A percentile compares a stretch with the other conserved stretches of the same genome.
These are phyloP conservation scores for Baorangia bicolor DNA, from an alignment of 768 basidiomycete genomes.

Conservation along the genomic window DNA sequence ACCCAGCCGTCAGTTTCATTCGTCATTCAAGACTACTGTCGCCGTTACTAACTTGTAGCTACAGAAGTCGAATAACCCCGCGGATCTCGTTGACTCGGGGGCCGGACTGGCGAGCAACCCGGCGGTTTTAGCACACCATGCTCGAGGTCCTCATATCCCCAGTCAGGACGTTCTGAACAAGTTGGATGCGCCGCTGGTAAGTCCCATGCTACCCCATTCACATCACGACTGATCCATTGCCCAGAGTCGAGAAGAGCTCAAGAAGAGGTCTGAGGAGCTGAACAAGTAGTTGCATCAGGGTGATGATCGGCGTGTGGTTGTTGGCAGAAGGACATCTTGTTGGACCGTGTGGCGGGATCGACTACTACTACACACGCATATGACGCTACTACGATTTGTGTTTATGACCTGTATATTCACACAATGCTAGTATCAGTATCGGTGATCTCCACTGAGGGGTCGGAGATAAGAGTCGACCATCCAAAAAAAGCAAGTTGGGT, in stretches of 20 bases:
- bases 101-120: conserved; percentile 41
- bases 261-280: conserved; percentile 44
- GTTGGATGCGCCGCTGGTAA: conserved; percentile 48
- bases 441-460: too few species aligned
- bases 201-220: conserved; percentile 1
- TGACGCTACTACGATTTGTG: not conserved
- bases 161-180: conserved; percentile 42
- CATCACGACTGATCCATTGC: not conserved
- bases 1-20: conserved; percentile 51
- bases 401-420: not conserved
- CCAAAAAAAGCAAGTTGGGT: not conserved
- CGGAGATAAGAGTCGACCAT: not conserved
- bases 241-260: conserved; percentile 54
- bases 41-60: not conserved
- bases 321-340: not conserved
- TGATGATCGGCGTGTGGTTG: too few species aligned
- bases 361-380: not conserved
- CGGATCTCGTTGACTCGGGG: conserved; percentile 42
- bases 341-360: not conserved
- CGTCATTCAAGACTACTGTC: not conserved
- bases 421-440: not conserved
- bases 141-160: conserved; percentile 52
- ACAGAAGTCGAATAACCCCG: conserved; percentile 62
- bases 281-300: conserved; percentile 33
- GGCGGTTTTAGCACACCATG: conserved; percentile 44